Evolutionary conservation across 345 rosid genomes (phyloP), one percentile per base, ranked within the genome.

Genomic region (Syzygium jambos): DNA sequence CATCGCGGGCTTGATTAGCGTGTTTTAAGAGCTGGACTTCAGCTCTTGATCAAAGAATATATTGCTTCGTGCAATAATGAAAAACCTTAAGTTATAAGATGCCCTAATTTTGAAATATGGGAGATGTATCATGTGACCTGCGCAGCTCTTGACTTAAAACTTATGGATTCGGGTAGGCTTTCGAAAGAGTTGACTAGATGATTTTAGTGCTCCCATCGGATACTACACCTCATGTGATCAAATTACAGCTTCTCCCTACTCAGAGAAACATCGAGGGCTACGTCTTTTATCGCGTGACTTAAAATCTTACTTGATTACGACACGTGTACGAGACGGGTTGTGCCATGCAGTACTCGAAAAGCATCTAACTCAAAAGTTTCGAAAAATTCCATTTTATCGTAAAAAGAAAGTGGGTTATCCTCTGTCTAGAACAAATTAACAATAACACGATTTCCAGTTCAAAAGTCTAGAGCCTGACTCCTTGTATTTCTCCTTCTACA

Each of bases 271-370:
- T 68, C 4, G 3, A 38, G 46, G 23, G 25, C 80, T 73, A 34
- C 4, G 0, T 19, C 7, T 9, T 73, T 27, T 41, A 21, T 19
- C 49, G 2, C 4, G 0, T 2, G 25, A 8, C 27, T 38, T 41
- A 73, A 73, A 10, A 21, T 34, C 80, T 38, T 73, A 19, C 23
- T 19, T 19, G 7, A 19, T 5, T 59, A 27, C 46, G 46, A 43
- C 1, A 59, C 3, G 5, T 59, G 65, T 11, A 4, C 30, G 0
- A 27, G 65, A 25, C 0, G 1, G 65, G 29, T 57, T 57, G 29
- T 25, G 11, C 5, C 27, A 3, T 5, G 65, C 29, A 10, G 14
- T 57, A n/a, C 3, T 57, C 4, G 27, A 57, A 57, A 25, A 57
- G 30, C 29, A 59, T 59, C 30, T 11, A 59, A 59, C 7, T 59